Percentiles rank a stretch among this genome's conserved stretches.
Conservation (phyloP, 495 filamentous ascomycete species). For the Aspergillus biplanus region DNA sequence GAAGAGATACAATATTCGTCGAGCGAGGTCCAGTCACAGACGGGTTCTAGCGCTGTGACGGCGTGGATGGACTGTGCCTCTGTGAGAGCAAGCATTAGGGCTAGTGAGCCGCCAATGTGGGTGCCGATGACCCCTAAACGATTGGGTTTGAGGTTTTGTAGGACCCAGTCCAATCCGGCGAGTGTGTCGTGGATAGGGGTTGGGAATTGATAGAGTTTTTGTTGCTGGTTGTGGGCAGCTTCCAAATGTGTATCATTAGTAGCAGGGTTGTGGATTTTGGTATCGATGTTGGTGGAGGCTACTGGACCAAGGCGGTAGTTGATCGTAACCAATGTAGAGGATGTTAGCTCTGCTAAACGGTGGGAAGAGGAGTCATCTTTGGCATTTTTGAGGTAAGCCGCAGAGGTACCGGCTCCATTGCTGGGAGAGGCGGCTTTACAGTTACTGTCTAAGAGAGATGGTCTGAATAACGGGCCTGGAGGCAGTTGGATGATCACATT, state of each 20-base stretch:
- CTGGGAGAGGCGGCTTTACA: not conserved
- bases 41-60: constrained; percentile 38
- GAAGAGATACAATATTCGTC: constrained; percentile 39
- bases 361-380: constrained; percentile 30
- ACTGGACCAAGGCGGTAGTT: constrained; percentile 47
- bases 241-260: not conserved
- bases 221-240: not conserved
- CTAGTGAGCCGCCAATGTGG: constrained; percentile 58
- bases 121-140: constrained; percentile 55
- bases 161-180: constrained; percentile 45
- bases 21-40: constrained; percentile 47
- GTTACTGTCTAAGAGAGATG: not conserved
- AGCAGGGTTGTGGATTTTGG: not conserved
- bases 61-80: constrained; percentile 51
- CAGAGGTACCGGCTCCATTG: not conserved
- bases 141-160: constrained; percentile 31
- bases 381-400: constrained; percentile 5
- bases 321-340: constrained; percentile 43
- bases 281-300: not conserved
- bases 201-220: constrained; percentile 34
- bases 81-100: constrained; percentile 61
- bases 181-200: constrained; percentile 49
- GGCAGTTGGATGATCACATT: constrained; percentile 47
- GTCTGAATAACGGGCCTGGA: constrained; percentile 39
- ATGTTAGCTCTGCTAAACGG: constrained; percentile 32